phyloP scores from a whole-genome alignment of 1,284 basidiomycete species.

The Rhodotorula sp. region DNA sequence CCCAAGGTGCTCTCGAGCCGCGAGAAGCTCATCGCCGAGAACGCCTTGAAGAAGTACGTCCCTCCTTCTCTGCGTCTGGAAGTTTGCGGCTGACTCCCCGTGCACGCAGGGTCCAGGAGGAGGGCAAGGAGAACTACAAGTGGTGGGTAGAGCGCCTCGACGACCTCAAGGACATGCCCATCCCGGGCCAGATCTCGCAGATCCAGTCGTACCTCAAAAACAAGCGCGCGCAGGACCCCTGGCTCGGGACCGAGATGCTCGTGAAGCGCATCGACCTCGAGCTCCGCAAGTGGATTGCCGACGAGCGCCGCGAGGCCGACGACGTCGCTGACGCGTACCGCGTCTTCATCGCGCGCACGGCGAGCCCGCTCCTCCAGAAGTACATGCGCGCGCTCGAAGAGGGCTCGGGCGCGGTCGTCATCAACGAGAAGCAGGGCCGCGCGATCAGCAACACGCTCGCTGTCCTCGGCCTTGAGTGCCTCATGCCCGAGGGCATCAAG shows the following conservation, averaged over 20 bases:
- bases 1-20: slow-evolving; percentile 40
- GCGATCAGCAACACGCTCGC: slow-evolving; percentile 55
- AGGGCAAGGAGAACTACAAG: slow-evolving; percentile 51
- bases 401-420: slow-evolving; percentile 51
- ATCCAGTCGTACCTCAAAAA: slow-evolving; percentile 55
- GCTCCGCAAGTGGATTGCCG: slow-evolving; percentile 60
- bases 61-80: neutral
- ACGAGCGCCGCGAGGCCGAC: slow-evolving; percentile 52
- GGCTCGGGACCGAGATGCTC: slow-evolving; percentile 59
- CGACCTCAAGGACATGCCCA: slow-evolving; percentile 49
- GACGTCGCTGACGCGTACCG: slow-evolving; percentile 56
- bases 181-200: slow-evolving; percentile 47
- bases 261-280: slow-evolving; percentile 61
- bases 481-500: slow-evolving; percentile 47
- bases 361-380: slow-evolving; percentile 49
- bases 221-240: slow-evolving; percentile 54
- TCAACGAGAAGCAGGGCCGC: slow-evolving; percentile 49
- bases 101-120: slow-evolving; percentile 42
- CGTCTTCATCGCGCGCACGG: slow-evolving; percentile 56
- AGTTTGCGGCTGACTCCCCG: neutral
- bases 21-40: slow-evolving; percentile 56
- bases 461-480: slow-evolving; percentile 57
- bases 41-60: slow-evolving; percentile 55
- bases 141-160: slow-evolving; percentile 61
- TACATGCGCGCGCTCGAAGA: slow-evolving; percentile 52